Evolutionary conservation across 2,329 filamentous ascomycete species (phyloP).

Genomic region (Talaromyces sp.): DNA sequence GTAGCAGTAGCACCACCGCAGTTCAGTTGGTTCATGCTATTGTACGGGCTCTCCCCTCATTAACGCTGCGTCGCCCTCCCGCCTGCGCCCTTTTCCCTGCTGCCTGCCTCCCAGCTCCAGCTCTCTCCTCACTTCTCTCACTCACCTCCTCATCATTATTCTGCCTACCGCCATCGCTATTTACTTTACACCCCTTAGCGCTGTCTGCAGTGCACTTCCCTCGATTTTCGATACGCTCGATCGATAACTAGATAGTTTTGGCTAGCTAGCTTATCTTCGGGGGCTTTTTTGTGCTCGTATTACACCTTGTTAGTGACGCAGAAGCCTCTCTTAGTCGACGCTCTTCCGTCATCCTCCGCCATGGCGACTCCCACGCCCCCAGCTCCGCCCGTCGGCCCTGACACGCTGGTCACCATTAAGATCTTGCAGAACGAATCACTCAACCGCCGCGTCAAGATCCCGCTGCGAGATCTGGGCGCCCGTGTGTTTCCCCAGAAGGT

Average conservation of each 20-base stretch:
- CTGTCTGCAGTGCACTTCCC: background rate
- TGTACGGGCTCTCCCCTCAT: background rate
- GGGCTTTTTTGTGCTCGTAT: background rate
- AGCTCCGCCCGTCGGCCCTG: constrained; percentile 50
- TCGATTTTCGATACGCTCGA: background rate
- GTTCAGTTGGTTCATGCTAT: background rate
- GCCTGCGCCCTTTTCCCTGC: background rate
- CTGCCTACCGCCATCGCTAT: background rate
- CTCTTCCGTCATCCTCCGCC: background rate
- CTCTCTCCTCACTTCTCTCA: background rate
- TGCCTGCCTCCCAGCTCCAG: background rate
- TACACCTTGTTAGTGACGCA: background rate
- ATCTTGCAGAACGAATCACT: constrained; percentile 65
- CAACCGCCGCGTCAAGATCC: constrained; percentile 81
- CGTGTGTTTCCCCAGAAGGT: constrained; percentile 77
- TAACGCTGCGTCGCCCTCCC: background rate
- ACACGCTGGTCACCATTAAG: constrained; percentile 81
- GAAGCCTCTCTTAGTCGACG: background rate
- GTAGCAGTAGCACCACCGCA: background rate
- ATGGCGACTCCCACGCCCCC: constrained; percentile 32
- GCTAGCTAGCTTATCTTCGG: background rate
- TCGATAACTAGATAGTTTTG: background rate
- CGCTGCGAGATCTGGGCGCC: constrained; percentile 75
- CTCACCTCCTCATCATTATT: constrained; percentile 12
- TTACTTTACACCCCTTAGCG: background rate